phyloP scores from a whole-genome alignment of 768 basidiomycete species.

The Dentipellis sp. region DNA sequence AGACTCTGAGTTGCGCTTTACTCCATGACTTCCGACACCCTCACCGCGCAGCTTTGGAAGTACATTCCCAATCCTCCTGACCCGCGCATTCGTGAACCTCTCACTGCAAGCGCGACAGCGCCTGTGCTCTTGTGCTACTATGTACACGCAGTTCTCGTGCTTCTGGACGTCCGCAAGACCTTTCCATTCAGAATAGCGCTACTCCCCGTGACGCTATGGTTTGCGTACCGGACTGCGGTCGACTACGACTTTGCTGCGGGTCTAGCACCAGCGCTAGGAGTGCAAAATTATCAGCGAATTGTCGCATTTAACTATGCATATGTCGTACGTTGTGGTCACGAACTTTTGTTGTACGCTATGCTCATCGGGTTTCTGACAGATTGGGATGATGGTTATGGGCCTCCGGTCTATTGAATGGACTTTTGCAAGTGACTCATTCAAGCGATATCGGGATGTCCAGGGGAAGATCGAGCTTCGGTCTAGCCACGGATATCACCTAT shows the following conservation, averaged over 20 bases:
- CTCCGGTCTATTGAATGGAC: constrained; percentile 11
- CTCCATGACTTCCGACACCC: no score
- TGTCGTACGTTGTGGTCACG: constrained; percentile 1
- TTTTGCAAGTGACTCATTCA: neutral
- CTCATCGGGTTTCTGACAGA: neutral
- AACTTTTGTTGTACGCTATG: neutral
- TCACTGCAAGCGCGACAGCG: neutral
- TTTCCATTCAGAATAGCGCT: neutral
- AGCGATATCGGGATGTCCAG: neutral
- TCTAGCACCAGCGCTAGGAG: neutral
- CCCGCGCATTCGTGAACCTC: neutral
- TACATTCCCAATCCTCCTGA: neutral
- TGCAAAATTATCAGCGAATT: constrained; percentile 3
- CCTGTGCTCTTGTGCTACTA: constrained; percentile 2
- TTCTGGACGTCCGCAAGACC: constrained; percentile 1
- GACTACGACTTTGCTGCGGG: neutral
- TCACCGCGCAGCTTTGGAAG: no score
- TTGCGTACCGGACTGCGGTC: neutral
- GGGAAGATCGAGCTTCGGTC: neutral
- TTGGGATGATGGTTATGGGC: constrained; percentile 1
- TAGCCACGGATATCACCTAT: neutral
- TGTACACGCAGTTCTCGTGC: neutral
- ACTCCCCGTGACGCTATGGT: constrained; percentile 2
- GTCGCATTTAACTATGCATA: constrained; percentile 4
- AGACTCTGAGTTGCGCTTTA: no score